Conservation (phyloP, 768 basidiomycete genomes). For the Auricularia sp. region DNA sequence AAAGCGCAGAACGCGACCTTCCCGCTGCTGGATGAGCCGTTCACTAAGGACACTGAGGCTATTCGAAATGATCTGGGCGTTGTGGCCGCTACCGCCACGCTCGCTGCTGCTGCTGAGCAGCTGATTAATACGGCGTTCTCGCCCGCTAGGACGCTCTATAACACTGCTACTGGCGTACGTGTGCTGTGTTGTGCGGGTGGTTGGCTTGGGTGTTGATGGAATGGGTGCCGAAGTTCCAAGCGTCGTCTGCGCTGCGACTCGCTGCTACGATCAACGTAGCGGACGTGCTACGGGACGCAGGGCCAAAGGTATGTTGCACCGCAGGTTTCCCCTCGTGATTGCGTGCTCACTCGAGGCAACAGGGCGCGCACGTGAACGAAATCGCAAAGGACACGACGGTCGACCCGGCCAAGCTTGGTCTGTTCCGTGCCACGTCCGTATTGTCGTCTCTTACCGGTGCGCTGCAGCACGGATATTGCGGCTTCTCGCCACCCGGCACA, state of each 20-base stretch:
- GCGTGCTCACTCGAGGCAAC: background rate
- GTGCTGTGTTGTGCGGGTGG: too few species aligned
- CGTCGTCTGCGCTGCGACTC: slow-evolving; percentile 17
- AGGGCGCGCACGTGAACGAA: slow-evolving; percentile 24
- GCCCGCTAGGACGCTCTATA: background rate
- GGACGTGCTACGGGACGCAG: slow-evolving; percentile 33
- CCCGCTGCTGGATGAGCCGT: background rate
- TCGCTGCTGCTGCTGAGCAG: background rate
- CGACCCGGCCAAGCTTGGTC: slow-evolving; percentile 26
- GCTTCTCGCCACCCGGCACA: slow-evolving; percentile 19
- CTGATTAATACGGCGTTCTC: background rate
- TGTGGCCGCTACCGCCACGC: background rate
- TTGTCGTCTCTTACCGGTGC: background rate
- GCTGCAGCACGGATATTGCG: slow-evolving; percentile 19
- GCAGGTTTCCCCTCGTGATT: slow-evolving; percentile 16
- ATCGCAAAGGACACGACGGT: slow-evolving; percentile 25
- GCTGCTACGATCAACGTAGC: slow-evolving; percentile 25
- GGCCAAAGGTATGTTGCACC: slow-evolving; percentile 18
- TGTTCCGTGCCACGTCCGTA: too few species aligned
- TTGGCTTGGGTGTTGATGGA: too few species aligned
- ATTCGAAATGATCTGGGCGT: background rate
- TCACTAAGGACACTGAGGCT: background rate
- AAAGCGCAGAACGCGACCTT: background rate
- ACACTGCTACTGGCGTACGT: too few species aligned
- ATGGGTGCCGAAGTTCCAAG: slow-evolving; percentile 9